Conservation (phyloP, 805 yeast genomes). For the Wickerhamomyces mucosus region DNA sequence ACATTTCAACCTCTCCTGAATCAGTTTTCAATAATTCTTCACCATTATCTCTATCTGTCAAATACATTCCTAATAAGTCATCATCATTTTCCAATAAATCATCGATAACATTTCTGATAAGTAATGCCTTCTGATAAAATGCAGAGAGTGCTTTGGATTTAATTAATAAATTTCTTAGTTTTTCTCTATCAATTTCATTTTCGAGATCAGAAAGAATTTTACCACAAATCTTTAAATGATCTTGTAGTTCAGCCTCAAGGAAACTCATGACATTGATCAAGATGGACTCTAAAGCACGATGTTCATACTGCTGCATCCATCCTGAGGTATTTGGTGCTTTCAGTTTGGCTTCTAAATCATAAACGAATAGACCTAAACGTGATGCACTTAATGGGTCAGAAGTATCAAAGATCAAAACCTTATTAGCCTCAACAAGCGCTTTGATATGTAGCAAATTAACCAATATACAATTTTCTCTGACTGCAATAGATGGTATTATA, state of each 20-base stretch:
- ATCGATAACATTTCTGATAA: constrained; percentile 75
- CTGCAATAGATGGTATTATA: constrained; percentile 83
- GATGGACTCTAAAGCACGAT: constrained; percentile 75
- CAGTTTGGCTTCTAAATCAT: constrained; percentile 73
- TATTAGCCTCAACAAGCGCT: constrained; percentile 75
- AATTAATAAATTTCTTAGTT: constrained; percentile 62
- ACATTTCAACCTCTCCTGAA: constrained; percentile 74
- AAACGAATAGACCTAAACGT: constrained; percentile 67
- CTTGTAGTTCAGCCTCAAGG: constrained; percentile 64
- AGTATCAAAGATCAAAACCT: constrained; percentile 76
- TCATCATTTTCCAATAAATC: constrained; percentile 83
- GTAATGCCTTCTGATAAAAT: constrained; percentile 64
- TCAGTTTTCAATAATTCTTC: constrained; percentile 17
- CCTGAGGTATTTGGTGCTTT: constrained; percentile 21
- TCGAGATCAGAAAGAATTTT: constrained; percentile 62
- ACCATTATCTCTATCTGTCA: constrained; percentile 35
- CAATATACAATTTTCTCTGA: constrained; percentile 66
- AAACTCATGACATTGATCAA: constrained; percentile 72
- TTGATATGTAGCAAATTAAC: constrained; percentile 81
- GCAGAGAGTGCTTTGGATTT: constrained; percentile 62
- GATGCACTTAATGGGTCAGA: constrained; percentile 45
- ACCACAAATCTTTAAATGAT: constrained; percentile 50
- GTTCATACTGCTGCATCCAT: constrained; percentile 55
- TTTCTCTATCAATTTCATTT: constrained; percentile 67
- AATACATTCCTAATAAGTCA: constrained; percentile 70